Evolutionary conservation across 73 alveolate species (phyloP).

Genomic region (Paramecium sexaurelia): DNA sequence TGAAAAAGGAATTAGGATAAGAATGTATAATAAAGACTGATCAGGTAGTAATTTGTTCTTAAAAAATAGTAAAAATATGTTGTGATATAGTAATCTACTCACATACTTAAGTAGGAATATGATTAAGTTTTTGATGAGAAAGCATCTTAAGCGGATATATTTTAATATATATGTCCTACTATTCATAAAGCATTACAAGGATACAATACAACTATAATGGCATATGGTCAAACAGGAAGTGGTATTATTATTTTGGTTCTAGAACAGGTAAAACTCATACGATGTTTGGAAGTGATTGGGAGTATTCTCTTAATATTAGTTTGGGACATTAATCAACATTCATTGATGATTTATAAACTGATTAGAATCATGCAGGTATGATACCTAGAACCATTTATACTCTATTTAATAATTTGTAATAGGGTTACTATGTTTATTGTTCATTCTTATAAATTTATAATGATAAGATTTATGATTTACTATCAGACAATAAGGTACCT

Average conservation of each 20-base stretch:
- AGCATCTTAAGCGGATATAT: slow-evolving; percentile 62
- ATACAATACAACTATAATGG: slow-evolving; percentile 75
- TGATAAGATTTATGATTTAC: slow-evolving; percentile 63
- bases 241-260: slow-evolving; percentile 58
- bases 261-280: slow-evolving; percentile 74
- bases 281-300: slow-evolving; percentile 80
- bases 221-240: slow-evolving; percentile 84
- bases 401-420: slow-evolving; percentile 27
- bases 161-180: slow-evolving; percentile 28
- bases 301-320: slow-evolving; percentile 19
- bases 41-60: background rate
- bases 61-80: slow-evolving; percentile 19
- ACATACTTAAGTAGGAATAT: slow-evolving; percentile 7
- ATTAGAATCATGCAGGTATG: slow-evolving; percentile 66
- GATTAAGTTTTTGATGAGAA: slow-evolving; percentile 65
- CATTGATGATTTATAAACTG: slow-evolving; percentile 41
- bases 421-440: slow-evolving; percentile 58
- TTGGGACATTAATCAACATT: slow-evolving; percentile 49
- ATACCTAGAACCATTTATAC: slow-evolving; percentile 62
- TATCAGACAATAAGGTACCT: slow-evolving; percentile 53
- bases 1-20: slow-evolving; percentile 34
- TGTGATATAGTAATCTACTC: slow-evolving; percentile 39
- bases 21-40: slow-evolving; percentile 41
- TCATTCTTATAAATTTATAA: slow-evolving; percentile 61
- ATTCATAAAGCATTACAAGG: slow-evolving; percentile 69